Conservation (phyloP, 2,329 filamentous ascomycete genomes). For the Phialophora chinensis region DNA sequence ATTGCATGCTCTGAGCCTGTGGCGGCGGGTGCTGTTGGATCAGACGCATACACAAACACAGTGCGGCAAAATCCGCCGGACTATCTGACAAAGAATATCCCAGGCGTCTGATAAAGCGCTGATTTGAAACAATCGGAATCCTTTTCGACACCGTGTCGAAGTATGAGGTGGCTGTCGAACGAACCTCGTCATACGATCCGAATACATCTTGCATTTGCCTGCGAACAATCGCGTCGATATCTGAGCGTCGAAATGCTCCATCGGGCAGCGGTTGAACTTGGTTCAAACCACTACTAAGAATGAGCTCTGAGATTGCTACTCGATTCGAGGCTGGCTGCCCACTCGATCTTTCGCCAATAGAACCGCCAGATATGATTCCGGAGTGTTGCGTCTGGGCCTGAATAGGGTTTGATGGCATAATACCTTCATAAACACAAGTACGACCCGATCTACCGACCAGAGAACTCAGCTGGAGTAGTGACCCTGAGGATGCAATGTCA, state of each 20-base stretch:
- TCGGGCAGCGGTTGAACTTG: not conserved
- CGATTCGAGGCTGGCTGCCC: not conserved
- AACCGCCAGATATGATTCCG: not conserved
- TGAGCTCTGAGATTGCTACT: not conserved
- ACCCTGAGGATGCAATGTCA: not conserved
- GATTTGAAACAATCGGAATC: conserved; percentile 17
- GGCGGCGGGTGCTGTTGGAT: conserved; percentile 10
- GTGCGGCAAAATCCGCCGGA: conserved; percentile 11
- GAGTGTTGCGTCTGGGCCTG: not conserved
- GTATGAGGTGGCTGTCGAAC: conserved; percentile 2
- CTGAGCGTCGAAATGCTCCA: not conserved
- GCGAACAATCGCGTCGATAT: not conserved
- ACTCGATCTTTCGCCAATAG: not conserved
- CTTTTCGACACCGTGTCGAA: conserved; percentile 7
- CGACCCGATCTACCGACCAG: not conserved
- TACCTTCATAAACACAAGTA: not conserved
- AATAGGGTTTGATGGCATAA: not conserved
- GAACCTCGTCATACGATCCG: not conserved
- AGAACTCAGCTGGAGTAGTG: not conserved
- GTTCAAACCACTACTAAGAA: not conserved
- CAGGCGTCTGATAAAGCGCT: not conserved
- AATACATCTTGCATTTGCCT: not conserved
- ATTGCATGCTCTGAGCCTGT: conserved; percentile 16
- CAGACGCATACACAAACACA: conserved; percentile 20
- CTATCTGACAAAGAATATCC: not conserved